Base-by-base conservation (phyloP, 2,329 filamentous ascomycete genomes). In the Apiospora hydei region DNA sequence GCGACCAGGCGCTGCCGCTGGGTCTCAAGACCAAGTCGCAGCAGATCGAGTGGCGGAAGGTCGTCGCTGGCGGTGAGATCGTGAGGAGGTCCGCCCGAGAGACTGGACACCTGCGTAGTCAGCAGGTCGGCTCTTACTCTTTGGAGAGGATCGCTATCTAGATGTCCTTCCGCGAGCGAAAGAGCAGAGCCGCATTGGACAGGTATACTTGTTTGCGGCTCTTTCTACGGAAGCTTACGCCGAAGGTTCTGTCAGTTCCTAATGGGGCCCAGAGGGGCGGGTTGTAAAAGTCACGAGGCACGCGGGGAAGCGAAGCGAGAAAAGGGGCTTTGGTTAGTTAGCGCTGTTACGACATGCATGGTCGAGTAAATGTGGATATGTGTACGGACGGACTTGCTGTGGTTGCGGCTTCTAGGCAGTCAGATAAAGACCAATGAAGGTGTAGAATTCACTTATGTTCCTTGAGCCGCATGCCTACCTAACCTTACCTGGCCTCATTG, bases 41-140 rank as follows among this genome's bases (percentile, higher is more conserved):
- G 74, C 78, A 81, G 67, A 84, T 89, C 30, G 85, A 86, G 57
- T 83, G 78, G 73, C 83, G 85, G 73, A 91, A 94, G 88, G 84
- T 93, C 76, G 85, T 91, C 76, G 85, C 88, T 67, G 91, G 90
- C 71, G 94, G 94, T 24, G 92, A 94, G 84, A 85, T 94, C 53
- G 87, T 91, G 74, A 85, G 88, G 80, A 89, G 94, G 76, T 94
- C 87, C 77, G 86, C 85, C 76, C 87, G 94, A 81, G 93, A 97
- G 83, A 91, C 92, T 72, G 94, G 93, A 24, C 90, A 93, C 82
- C 83, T 97, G 81, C 90, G 93, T 79, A 94, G 93, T 79, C 93
- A 93, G 83, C 92, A 91, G 80, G 92, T 95, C 74, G 93, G 93
- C 71, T 90, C 92, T 76, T 98, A 98, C 84, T 94, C 93, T 67